A percentile compares a stretch with the other conserved stretches of the same genome.
phyloP scores from a whole-genome alignment of 805 yeast species.

The Metschnikowia drakensbergensis region DNA sequence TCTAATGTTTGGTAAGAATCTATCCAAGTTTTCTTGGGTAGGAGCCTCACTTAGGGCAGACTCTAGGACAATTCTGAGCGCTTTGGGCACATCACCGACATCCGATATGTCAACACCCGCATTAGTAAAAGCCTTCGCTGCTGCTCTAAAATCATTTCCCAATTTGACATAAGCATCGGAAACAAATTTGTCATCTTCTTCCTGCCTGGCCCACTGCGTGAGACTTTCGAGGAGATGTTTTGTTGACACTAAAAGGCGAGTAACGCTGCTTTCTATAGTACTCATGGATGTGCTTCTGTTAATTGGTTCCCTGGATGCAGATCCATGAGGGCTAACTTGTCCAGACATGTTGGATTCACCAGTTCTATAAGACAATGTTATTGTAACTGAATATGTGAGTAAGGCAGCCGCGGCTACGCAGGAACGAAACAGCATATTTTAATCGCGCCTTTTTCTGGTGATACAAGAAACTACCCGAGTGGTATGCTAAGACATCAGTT shows the following conservation, averaged over 20 bases:
- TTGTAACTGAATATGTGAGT: slow-evolving; percentile 2
- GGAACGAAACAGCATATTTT: neutral
- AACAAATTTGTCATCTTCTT: slow-evolving; percentile 78
- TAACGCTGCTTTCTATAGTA: slow-evolving; percentile 73
- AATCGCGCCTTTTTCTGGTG: neutral
- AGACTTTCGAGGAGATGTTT: slow-evolving; percentile 82
- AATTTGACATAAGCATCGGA: slow-evolving; percentile 87
- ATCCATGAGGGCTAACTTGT: slow-evolving; percentile 1
- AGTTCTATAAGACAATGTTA: slow-evolving; percentile 3
- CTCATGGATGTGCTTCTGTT: slow-evolving; percentile 24
- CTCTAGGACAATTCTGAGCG: slow-evolving; percentile 74
- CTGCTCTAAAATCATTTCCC: slow-evolving; percentile 89
- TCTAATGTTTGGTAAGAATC: slow-evolving; percentile 77
- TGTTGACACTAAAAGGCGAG: slow-evolving; percentile 79
- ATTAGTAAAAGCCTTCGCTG: slow-evolving; percentile 71
- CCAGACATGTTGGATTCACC: slow-evolving; percentile 3
- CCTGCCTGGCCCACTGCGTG: slow-evolving; percentile 83
- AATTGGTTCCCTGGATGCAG: neutral
- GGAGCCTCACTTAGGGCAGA: slow-evolving; percentile 83
- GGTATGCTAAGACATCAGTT: neutral
- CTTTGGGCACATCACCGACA: slow-evolving; percentile 86
- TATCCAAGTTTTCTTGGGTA: slow-evolving; percentile 74
- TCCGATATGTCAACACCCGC: slow-evolving; percentile 81
- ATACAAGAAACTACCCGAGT: neutral
- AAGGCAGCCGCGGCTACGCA: slow-evolving; percentile 2